Conservation (phyloP, 306 rosid species). For the Nissolia schottii region DNA sequence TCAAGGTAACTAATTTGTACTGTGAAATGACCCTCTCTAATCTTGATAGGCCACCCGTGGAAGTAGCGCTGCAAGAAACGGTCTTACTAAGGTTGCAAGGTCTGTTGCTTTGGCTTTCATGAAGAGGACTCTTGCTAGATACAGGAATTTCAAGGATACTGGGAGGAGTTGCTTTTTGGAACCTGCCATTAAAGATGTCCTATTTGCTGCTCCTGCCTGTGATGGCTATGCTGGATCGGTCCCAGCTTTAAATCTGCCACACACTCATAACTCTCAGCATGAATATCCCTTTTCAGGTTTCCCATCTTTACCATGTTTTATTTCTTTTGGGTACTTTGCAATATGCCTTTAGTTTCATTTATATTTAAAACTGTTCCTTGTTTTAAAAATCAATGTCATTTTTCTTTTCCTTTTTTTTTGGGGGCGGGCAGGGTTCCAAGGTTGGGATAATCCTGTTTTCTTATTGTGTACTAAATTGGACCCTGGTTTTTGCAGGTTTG, state of each 20-base stretch:
- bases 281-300: slow-evolving; percentile 46
- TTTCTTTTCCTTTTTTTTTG: too few species aligned
- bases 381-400: background rate
- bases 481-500: slow-evolving; percentile 54
- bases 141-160: slow-evolving; percentile 56
- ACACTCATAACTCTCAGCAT: slow-evolving; percentile 25
- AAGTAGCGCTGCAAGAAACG: slow-evolving; percentile 60
- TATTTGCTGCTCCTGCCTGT: slow-evolving; percentile 42
- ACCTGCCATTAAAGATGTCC: slow-evolving; percentile 52
- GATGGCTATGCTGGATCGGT: slow-evolving; percentile 32
- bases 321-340: background rate
- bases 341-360: slow-evolving; percentile 18
- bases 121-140: slow-evolving; percentile 77
- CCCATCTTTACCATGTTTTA: background rate
- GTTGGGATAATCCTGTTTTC: background rate
- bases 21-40: slow-evolving; percentile 21
- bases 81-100: slow-evolving; percentile 68
- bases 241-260: slow-evolving; percentile 27
- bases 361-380: background rate
- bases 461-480: background rate
- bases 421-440: too few species aligned
- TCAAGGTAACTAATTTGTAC: background rate
- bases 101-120: slow-evolving; percentile 65
- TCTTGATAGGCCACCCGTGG: slow-evolving; percentile 82
- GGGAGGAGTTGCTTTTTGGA: slow-evolving; percentile 74